phyloP scores from a whole-genome alignment of 495 filamentous ascomycete genomes.

The Lasiosphaeria hispida region DNA sequence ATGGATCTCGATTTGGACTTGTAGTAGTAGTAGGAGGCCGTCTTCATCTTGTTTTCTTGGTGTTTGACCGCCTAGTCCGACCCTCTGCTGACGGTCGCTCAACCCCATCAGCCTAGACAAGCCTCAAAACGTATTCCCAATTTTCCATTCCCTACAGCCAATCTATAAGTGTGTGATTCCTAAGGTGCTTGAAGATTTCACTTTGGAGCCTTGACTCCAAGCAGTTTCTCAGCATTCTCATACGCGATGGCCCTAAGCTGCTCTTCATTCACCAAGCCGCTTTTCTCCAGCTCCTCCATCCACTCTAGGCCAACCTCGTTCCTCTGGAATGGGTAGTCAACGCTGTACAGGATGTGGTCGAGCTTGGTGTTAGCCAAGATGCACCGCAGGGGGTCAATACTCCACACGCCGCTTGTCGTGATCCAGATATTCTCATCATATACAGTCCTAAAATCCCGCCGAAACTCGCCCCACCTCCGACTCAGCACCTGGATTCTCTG shows the following conservation, averaged over 20 bases:
- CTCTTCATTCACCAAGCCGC: slow-evolving; percentile 49
- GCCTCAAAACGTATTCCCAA: too few species aligned
- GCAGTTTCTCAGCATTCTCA: slow-evolving; percentile 54
- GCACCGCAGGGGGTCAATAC: slow-evolving; percentile 51
- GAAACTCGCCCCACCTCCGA: slow-evolving; percentile 46
- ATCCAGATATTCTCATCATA: slow-evolving; percentile 63
- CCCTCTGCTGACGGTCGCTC: too few species aligned
- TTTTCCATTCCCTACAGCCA: too few species aligned
- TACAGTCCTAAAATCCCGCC: slow-evolving; percentile 55
- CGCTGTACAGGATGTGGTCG: slow-evolving; percentile 55
- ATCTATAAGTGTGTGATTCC: too few species aligned
- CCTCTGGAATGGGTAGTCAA: slow-evolving; percentile 59
- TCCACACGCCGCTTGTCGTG: slow-evolving; percentile 63
- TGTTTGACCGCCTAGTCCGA: too few species aligned
- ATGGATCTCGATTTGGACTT: too few species aligned
- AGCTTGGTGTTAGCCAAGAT: slow-evolving; percentile 49
- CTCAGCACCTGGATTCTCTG: slow-evolving; percentile 57
- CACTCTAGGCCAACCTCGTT: slow-evolving; percentile 43
- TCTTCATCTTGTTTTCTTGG: too few species aligned
- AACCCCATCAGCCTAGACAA: too few species aligned
- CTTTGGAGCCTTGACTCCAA: slow-evolving; percentile 26
- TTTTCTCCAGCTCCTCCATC: slow-evolving; percentile 48
- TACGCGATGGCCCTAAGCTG: slow-evolving; percentile 53
- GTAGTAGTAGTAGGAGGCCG: too few species aligned
- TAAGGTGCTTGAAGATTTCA: neutral